These are phyloP conservation scores for Cladophialophora psammophila DNA, from an alignment of 2,329 filamentous ascomycete species.

Conservation along the genomic window DNA sequence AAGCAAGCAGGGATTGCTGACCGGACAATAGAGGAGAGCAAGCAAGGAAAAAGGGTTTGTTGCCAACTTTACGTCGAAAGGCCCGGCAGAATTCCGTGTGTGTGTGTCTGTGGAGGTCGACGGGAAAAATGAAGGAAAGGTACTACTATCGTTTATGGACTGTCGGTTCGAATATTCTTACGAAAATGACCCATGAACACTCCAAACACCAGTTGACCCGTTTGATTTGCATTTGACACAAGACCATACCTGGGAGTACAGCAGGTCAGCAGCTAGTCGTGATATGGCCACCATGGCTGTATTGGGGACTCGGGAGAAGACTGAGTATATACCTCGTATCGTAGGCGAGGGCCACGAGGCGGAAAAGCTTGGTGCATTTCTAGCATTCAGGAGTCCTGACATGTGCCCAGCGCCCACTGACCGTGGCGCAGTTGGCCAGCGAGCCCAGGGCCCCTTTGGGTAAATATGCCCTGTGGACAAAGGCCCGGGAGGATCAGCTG, in stretches of 20 bases:
- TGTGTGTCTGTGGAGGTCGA: not conserved
- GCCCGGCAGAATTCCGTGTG: slow-evolving; percentile 1
- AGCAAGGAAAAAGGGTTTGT: not conserved
- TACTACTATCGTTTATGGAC: slow-evolving; percentile 4
- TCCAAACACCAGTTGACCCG: not conserved
- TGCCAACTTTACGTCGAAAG: not conserved
- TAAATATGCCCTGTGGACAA: slow-evolving; percentile 5
- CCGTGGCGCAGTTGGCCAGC: not conserved
- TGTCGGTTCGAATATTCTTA: not conserved
- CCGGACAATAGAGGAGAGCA: not conserved
- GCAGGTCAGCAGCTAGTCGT: not conserved
- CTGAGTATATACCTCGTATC: not conserved
- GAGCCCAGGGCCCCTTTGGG: not conserved
- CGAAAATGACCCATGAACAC: not conserved
- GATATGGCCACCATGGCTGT: not conserved
- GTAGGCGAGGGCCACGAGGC: not conserved
- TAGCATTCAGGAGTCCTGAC: slow-evolving; percentile 5
- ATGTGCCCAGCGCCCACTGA: not conserved
- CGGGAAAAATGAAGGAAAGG: not conserved
- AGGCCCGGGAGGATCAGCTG: slow-evolving; percentile 23
- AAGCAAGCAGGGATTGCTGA: slow-evolving; percentile 1
- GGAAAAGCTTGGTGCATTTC: not conserved
- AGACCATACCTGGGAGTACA: not conserved
- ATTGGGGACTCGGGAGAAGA: not conserved
- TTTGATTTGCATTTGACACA: too few species aligned